Base-by-base conservation (phyloP, 805 yeast genomes). In the Barnettozyma siamensis region DNA sequence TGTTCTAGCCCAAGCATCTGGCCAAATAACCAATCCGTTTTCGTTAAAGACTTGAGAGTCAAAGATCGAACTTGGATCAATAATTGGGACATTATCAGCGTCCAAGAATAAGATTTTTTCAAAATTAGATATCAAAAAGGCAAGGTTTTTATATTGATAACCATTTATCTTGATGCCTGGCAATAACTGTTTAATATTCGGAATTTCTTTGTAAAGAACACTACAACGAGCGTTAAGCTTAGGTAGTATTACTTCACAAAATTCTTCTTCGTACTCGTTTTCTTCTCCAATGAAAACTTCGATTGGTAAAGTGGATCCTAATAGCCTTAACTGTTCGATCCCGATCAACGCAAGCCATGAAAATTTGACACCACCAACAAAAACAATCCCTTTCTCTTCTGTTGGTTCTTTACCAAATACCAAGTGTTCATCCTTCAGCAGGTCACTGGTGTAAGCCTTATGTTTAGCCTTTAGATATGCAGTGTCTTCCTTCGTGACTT, bases 361-460 rank as follows among this genome's bases (percentile, higher is more conserved):
- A 60, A 78, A 82, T 47, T 73, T 75, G 3, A 86, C 86, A 32
- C 93, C 93, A 17, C 88, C 89, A 29, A 83, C 88, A 55, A 69
- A 77, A 28, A 73, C 91, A 21, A 78, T 70, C 2, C 85, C 85
- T 24, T 70, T 66, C 2, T 76, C 72, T 37, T 64, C 63, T 3
- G 63, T 21, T 6, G 37, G 35, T 20, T 23, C 19, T 31, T 31
- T 37, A 20, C 44, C 44, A 30, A 41, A 41, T 9, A 21, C 17
- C 5, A 19, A 19, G 16, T 37, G 44, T 8, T 21, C n/a, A 4
- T 76, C 70, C 3, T 55, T 43, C 7, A 58, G 33, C 16, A 54
- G 65, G 36, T 53, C 60, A 4, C 54, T 42, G 10, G 73, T 48
- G 43, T 61, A 69, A 9, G 58, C 44, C 2, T 50, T 38, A 51